Base-by-base conservation (phyloP, 2,329 filamentous ascomycete species). In the Ophiocordyceps robertsii region DNA sequence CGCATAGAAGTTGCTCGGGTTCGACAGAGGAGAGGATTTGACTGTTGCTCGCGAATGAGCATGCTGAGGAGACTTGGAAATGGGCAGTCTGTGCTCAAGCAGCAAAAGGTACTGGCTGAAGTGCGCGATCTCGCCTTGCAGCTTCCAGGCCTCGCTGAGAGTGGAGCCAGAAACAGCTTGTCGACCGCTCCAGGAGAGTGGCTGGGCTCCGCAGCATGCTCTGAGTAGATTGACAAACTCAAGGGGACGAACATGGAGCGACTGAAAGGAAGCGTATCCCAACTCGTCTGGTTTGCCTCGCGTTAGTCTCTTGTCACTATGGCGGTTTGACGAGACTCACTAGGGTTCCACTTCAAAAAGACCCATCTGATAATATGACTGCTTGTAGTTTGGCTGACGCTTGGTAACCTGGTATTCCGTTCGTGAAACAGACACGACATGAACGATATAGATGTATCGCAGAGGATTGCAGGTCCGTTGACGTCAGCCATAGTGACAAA, bases 361-460 rank as follows among this genome's bases (percentile, higher is more conserved):
- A 92, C 60, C 92, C 92, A 98, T 51, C 79, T 73, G 43, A 92
- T 75, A 31, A 92, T 72, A 52, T 84, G 77, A 48, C 78, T 82
- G 32, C 77, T 80, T 4, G 80, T 82, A 33, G 70, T 69, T 50
- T 80, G 75, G 49, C 76, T 84, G 31, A 76, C 75, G 44, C 75
- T 80, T 2, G 85, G 82, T 37, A 82, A 77, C 52, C 81, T 73
- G 27, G 74, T 70, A 49, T 82, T 79, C 41, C 78, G 76, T 35
- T 78, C 65, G 43, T 79, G 72, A 31, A 92, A 67, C 36, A 93
- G 60, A 43, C 75, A 73, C 14, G 73, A 67, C 76, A 94, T 85
- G 35, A 98, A 60, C 3, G 72, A 67, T 16, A 90, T 66, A 3
- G 85, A 83, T 1, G 87, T 79, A 57, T 96, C 92, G n/a, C 81